Evolutionary conservation across 108 stramenopile genomes (phyloP).

Genomic region (Parietichytrium sp.): DNA sequence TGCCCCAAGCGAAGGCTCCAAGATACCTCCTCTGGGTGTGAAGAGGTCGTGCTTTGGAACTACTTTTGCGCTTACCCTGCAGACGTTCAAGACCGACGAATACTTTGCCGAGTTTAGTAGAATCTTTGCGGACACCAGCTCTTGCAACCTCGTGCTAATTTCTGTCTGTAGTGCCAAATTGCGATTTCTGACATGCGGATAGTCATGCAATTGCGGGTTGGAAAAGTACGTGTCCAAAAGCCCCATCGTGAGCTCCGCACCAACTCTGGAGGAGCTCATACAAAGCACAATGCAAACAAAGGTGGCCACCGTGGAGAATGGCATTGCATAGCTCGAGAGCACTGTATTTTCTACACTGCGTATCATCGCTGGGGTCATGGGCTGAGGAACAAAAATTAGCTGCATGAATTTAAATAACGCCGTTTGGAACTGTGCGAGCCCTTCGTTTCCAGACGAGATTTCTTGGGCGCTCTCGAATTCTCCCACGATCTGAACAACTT

Average conservation of each 20-base stretch:
- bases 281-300: no score
- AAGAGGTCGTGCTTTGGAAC: not conserved
- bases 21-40: constrained; percentile 13
- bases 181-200: not conserved
- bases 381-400: not conserved
- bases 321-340: no score
- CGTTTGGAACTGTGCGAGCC: not conserved
- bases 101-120: not conserved
- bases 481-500: no score
- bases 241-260: not conserved
- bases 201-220: not conserved
- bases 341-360: no score
- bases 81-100: no score
- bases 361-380: not conserved
- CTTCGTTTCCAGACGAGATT: not conserved
- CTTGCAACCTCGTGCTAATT: not conserved
- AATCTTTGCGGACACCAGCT: not conserved
- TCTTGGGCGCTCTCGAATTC: no score
- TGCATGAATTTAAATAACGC: not conserved
- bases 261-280: no score
- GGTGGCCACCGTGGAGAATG: no score
- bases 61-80: no score
- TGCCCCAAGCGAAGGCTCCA: not conserved
- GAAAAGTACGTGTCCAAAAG: not conserved
- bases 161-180: not conserved